A percentile compares a stretch with the other conserved stretches of the same genome.
phyloP scores from a whole-genome alignment of 768 basidiomycete genomes.

The Trametes villosa region DNA sequence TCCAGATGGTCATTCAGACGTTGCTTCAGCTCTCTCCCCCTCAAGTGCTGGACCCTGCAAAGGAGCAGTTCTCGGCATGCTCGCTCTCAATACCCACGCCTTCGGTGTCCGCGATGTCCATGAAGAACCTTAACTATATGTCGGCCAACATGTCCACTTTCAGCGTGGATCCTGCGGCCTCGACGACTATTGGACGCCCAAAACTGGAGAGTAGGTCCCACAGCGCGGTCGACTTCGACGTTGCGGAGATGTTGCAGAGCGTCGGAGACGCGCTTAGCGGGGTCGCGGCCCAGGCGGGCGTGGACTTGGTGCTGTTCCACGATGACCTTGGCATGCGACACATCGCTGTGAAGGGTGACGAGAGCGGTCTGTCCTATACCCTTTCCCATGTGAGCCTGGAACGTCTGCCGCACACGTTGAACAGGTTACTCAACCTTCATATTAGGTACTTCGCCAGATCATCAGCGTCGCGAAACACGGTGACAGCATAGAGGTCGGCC shows the following conservation, averaged over 20 bases:
- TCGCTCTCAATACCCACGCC: constrained; percentile 86
- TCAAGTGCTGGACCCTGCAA: constrained; percentile 89
- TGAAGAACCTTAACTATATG: constrained; percentile 94
- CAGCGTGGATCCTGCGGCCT: constrained; percentile 29
- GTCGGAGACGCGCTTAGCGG: constrained; percentile 89
- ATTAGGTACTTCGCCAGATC: constrained; percentile 83
- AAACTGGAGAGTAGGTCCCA: constrained; percentile 14
- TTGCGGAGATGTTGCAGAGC: constrained; percentile 88
- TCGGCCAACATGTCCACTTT: constrained; percentile 80
- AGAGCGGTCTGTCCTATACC: constrained; percentile 80
- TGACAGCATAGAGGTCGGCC: constrained; percentile 86
- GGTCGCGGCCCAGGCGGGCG: constrained; percentile 78
- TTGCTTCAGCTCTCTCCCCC: constrained; percentile 88
- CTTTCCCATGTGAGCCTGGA: constrained; percentile 78
- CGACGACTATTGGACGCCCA: constrained; percentile 1
- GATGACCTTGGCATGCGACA: constrained; percentile 89
- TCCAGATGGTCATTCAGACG: constrained; percentile 90
- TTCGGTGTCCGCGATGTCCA: constrained; percentile 84
- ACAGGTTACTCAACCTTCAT: constrained; percentile 22
- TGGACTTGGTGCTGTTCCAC: constrained; percentile 90
- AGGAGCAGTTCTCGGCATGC: constrained; percentile 92
- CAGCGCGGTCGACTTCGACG: constrained; percentile 69
- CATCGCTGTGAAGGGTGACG: constrained; percentile 82
- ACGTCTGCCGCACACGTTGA: not conserved
- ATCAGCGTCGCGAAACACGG: constrained; percentile 67